phyloP scores from a whole-genome alignment of 176 grass and related monocot genomes.

The Oryza nivara region DNA sequence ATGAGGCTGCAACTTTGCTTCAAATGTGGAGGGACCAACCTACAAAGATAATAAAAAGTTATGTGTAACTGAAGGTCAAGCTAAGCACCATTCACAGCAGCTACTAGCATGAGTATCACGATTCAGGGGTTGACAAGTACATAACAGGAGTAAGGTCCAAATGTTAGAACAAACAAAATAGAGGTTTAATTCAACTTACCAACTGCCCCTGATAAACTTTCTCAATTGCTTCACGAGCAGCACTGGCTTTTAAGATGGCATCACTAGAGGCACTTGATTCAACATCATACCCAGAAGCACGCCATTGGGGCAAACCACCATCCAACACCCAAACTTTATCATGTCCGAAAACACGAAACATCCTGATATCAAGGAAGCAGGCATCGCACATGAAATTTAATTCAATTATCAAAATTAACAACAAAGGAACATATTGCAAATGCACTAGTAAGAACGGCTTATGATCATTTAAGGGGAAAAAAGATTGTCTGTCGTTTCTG shows the following conservation, averaged over 20 bases:
- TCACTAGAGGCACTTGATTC: constrained; percentile 94
- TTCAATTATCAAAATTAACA: constrained; percentile 1
- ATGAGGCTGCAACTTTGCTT: constrained; percentile 90
- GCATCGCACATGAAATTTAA: not conserved
- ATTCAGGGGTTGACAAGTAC: not conserved
- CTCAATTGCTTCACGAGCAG: constrained; percentile 91
- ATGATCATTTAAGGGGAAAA: not conserved
- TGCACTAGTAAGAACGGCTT: not conserved
- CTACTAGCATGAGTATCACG: not conserved
- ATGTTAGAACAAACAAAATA: constrained; percentile 29
- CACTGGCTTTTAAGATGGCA: constrained; percentile 85
- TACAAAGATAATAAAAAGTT: constrained; percentile 39
- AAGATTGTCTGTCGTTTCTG: constrained; percentile 3
- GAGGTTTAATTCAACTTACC: constrained; percentile 49
- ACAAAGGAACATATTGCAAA: constrained; percentile 28
- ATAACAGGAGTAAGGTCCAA: not conserved
- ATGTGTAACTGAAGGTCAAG: not conserved
- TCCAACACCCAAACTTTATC: constrained; percentile 93
- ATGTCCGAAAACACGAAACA: constrained; percentile 97
- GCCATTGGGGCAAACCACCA: constrained; percentile 92
- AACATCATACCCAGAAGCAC: constrained; percentile 87
- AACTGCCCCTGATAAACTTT: constrained; percentile 79
- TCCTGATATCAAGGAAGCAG: constrained; percentile 59
- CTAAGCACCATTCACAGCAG: not conserved
- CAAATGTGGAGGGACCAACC: constrained; percentile 70